Evolutionary conservation across 768 basidiomycete genomes (phyloP).

Genomic region (Rhizopogon roseolus): DNA sequence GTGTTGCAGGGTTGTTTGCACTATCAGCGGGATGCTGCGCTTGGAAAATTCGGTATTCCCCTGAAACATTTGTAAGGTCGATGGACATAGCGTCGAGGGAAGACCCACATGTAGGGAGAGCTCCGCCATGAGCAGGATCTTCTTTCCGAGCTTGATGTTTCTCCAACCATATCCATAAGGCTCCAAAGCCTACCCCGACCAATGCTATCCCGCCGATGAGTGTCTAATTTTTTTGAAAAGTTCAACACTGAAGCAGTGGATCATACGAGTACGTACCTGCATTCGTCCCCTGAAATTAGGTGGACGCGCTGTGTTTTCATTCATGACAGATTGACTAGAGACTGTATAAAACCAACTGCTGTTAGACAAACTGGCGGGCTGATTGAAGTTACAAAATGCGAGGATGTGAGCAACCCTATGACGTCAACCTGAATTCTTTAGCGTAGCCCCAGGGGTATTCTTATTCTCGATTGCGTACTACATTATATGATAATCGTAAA

Average conservation of each 20-base stretch:
- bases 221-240: slow-evolving; percentile 7
- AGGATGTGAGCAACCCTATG: too few species aligned
- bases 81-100: neutral
- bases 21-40: slow-evolving; percentile 14
- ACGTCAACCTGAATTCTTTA: too few species aligned
- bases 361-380: too few species aligned
- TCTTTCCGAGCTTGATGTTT: slow-evolving; percentile 17
- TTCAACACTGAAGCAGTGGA: neutral
- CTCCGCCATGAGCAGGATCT: slow-evolving; percentile 4
- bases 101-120: slow-evolving; percentile 14
- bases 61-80: slow-evolving; percentile 4
- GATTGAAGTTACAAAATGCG: too few species aligned
- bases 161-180: slow-evolving; percentile 17
- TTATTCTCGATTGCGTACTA: too few species aligned
- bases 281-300: too few species aligned
- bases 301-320: too few species aligned
- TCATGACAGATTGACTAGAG: too few species aligned
- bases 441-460: too few species aligned
- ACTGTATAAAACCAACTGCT: too few species aligned
- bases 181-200: slow-evolving; percentile 13
- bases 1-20: slow-evolving; percentile 11
- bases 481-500: too few species aligned
- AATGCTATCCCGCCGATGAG: slow-evolving; percentile 20
- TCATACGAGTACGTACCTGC: too few species aligned
- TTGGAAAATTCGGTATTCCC: slow-evolving; percentile 23